Base-by-base conservation (phyloP, 306 rosid genomes). In the Casuarina glauca region DNA sequence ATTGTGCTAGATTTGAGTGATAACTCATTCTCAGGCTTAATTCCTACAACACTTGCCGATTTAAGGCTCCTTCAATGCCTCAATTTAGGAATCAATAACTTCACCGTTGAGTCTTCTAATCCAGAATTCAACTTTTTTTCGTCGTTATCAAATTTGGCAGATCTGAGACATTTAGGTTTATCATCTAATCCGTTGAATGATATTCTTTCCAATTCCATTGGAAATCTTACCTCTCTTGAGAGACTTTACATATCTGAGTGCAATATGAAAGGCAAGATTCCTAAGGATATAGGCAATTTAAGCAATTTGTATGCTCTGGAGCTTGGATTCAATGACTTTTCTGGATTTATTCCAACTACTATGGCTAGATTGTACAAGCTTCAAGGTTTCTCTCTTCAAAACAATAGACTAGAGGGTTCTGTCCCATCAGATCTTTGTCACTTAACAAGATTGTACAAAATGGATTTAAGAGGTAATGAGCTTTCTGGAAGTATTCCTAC, bases 91-190 rank as follows among this genome's bases (percentile, higher is more conserved):
- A 0, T 1, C 2, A 80, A 69, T 44, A 69, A 74, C 19, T 50
- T 80, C 49, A 70, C 54, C 52, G 60, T 54, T 70, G 75, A 79
- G 6, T 43, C 78, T 73, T 61, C 69, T 1, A 26, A 75, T 69
- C 50, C 43, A 9, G 53, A 42, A 9, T 16, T 11, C 10, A 69
- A 36, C 55, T 10, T 69, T 17, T 70, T 69, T 32, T 67, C 62
- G 0, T 69, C 5, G 0, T 16, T 52, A 2, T 52, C 20, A 2
- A 52, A 16, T 17, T 13, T 3, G 7, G 20, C 20, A 35, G 9
- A 3, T 17, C 7, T 42, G 4, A 45, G 3, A n/a, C 3, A 3
- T 6, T 41, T 66, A 3, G 0, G 0, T 39, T 5, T 16, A 8
- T 2, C 20, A 2, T 1, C 0, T 13, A 15, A 53, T 55, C 63